Percentiles rank a stretch among this genome's conserved stretches.
Evolutionary conservation across 257 asterid genomes (phyloP).

Genomic region (Penstemon davidsonii): DNA sequence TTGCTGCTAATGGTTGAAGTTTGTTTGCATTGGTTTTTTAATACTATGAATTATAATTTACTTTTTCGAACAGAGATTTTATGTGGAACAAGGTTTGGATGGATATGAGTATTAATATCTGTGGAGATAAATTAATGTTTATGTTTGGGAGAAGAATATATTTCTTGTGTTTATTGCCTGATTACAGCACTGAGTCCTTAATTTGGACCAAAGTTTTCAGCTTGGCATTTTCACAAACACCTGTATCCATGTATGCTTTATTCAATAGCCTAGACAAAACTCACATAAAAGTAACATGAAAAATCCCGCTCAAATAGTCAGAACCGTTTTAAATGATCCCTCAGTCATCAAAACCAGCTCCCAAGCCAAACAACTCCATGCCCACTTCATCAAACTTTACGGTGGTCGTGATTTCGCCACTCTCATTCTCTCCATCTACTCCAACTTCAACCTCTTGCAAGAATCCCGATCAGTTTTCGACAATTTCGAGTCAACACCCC

Average conservation of each 20-base stretch:
- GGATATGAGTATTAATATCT: too few relatives aligned
- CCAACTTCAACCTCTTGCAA: slow-evolving; percentile 61
- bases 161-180: background rate
- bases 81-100: too few relatives aligned
- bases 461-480: slow-evolving; percentile 54
- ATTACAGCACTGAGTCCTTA: background rate
- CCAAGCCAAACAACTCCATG: slow-evolving; percentile 83
- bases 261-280: background rate
- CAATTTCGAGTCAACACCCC: slow-evolving; percentile 46
- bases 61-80: too few relatives aligned
- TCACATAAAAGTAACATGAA: slow-evolving; percentile 34
- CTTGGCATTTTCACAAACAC: slow-evolving; percentile 30
- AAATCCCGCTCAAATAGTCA: slow-evolving; percentile 30
- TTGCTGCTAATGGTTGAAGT: too few relatives aligned
- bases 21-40: too few relatives aligned
- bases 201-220: slow-evolving; percentile 1
- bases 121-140: background rate
- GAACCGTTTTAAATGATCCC: slow-evolving; percentile 42
- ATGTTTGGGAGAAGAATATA: background rate
- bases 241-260: background rate
- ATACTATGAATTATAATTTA: too few relatives aligned
- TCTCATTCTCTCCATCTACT: slow-evolving; percentile 57
- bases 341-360: slow-evolving; percentile 56
- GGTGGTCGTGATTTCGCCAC: slow-evolving; percentile 36
- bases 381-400: slow-evolving; percentile 58